phyloP scores from a whole-genome alignment of 78 protist species.

The Tieghemostelium lacteum region DNA sequence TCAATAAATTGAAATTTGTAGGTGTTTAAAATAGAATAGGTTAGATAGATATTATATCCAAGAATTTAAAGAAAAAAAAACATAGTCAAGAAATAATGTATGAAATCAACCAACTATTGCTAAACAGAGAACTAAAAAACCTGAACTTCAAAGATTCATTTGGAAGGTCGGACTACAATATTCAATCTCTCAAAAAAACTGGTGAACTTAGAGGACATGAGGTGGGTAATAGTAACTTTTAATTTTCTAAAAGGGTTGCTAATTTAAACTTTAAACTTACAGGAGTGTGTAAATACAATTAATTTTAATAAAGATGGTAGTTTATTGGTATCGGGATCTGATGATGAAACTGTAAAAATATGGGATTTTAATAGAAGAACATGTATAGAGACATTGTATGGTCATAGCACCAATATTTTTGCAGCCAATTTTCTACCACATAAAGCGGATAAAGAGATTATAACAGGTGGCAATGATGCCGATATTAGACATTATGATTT shows the following conservation, averaged over 20 bases:
- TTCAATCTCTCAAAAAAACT: slow-evolving; percentile 14
- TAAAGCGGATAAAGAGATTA: slow-evolving; percentile 30
- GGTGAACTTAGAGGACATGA: slow-evolving; percentile 4
- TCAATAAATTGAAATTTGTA: not conserved
- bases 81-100: no score
- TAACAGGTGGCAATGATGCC: slow-evolving; percentile 81
- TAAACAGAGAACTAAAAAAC: slow-evolving; percentile 5
- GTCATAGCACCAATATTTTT: slow-evolving; percentile 81
- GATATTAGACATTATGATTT: slow-evolving; percentile 69
- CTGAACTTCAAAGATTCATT: slow-evolving; percentile 5
- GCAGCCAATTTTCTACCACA: slow-evolving; percentile 51
- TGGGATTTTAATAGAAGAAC: slow-evolving; percentile 40
- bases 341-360: slow-evolving; percentile 63
- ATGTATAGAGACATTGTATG: slow-evolving; percentile 33
- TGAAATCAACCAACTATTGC: slow-evolving; percentile 8
- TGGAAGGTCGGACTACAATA: slow-evolving; percentile 13
- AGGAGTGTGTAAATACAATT: slow-evolving; percentile 85
- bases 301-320: slow-evolving; percentile 71
- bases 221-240: not conserved
- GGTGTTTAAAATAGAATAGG: not conserved
- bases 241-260: not conserved
- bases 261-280: not conserved
- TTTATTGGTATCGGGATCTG: slow-evolving; percentile 63
- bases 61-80: slow-evolving; percentile 3
- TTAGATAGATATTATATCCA: not conserved